Evolutionary conservation across 495 filamentous ascomycete species (phyloP).

Genomic region (Penicillium macrosclerotiorum): DNA sequence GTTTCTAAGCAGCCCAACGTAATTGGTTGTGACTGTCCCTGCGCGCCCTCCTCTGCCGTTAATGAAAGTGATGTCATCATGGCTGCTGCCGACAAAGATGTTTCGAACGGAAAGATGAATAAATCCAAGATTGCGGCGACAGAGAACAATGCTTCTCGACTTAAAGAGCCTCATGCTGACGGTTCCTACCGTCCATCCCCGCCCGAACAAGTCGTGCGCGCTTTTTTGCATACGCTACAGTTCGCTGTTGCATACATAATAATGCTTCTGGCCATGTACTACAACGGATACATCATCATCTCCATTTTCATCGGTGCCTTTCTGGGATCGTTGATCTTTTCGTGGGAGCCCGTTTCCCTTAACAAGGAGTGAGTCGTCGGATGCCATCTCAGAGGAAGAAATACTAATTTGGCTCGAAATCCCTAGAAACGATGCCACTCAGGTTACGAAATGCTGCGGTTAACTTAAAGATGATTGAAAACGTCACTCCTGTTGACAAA

Average conservation of each 20-base stretch:
- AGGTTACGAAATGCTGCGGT: slow-evolving; percentile 37
- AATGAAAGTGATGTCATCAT: slow-evolving; percentile 5
- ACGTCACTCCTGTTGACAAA: too few species aligned
- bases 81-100: background rate
- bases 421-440: slow-evolving; percentile 32
- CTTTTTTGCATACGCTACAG: slow-evolving; percentile 61
- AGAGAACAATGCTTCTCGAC: background rate
- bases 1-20: background rate
- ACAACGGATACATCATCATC: slow-evolving; percentile 53
- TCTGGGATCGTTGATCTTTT: slow-evolving; percentile 57
- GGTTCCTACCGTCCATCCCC: slow-evolving; percentile 45
- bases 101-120: background rate
- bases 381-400: background rate
- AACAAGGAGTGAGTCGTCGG: slow-evolving; percentile 14
- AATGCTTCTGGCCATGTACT: slow-evolving; percentile 69
- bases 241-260: slow-evolving; percentile 70
- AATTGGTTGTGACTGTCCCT: slow-evolving; percentile 1
- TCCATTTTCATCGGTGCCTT: slow-evolving; percentile 53
- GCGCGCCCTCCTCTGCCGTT: background rate
- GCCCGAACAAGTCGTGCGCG: slow-evolving; percentile 60
- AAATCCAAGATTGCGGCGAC: background rate
- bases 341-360: slow-evolving; percentile 46
- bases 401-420: background rate
- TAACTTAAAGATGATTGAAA: slow-evolving; percentile 7
- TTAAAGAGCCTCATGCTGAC: background rate